Evolutionary conservation across 2,329 filamentous ascomycete genomes (phyloP).

Genomic region (Grosmannia huntii): DNA sequence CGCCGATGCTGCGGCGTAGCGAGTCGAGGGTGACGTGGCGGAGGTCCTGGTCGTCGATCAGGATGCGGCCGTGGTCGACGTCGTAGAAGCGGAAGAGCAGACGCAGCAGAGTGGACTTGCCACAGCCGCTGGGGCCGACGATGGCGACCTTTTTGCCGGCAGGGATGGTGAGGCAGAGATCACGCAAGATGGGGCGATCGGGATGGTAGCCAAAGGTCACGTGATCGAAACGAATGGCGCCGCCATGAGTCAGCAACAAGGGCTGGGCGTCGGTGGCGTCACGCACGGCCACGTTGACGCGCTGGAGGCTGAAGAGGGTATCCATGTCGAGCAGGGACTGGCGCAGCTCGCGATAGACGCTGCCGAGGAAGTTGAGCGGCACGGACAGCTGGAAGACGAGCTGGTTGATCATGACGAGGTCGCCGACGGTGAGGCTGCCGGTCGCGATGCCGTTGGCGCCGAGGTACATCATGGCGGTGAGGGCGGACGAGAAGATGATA

Average conservation of each 20-base stretch:
- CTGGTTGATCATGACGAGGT: slow-evolving; percentile 98
- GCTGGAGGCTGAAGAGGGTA: slow-evolving; percentile 92
- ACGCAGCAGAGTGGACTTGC: slow-evolving; percentile 85
- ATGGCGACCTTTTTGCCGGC: slow-evolving; percentile 93
- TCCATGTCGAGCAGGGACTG: slow-evolving; percentile 98
- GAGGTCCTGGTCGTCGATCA: slow-evolving; percentile 89
- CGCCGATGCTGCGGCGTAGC: slow-evolving; percentile 73
- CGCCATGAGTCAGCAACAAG: slow-evolving; percentile 59
- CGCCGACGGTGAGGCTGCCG: slow-evolving; percentile 77
- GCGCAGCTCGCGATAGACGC: slow-evolving; percentile 87
- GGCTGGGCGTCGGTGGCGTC: slow-evolving; percentile 64
- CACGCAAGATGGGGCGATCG: slow-evolving; percentile 74
- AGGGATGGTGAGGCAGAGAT: slow-evolving; percentile 78
- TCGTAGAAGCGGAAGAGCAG: slow-evolving; percentile 94
- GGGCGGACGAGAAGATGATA: slow-evolving; percentile 85
- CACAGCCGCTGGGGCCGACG: slow-evolving; percentile 89
- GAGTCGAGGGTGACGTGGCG: slow-evolving; percentile 72
- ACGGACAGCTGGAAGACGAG: slow-evolving; percentile 96
- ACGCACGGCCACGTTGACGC: slow-evolving; percentile 79
- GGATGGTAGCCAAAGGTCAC: slow-evolving; percentile 87
- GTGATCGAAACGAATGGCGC: slow-evolving; percentile 88
- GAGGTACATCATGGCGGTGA: slow-evolving; percentile 97
- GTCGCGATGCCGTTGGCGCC: slow-evolving; percentile 78
- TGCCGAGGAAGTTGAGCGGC: slow-evolving; percentile 94
- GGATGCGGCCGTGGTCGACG: slow-evolving; percentile 68